Percentiles rank a stretch among this genome's conserved stretches.
Conservation (phyloP, 306 rosid genomes). For the Cucurbita moschata region DNA sequence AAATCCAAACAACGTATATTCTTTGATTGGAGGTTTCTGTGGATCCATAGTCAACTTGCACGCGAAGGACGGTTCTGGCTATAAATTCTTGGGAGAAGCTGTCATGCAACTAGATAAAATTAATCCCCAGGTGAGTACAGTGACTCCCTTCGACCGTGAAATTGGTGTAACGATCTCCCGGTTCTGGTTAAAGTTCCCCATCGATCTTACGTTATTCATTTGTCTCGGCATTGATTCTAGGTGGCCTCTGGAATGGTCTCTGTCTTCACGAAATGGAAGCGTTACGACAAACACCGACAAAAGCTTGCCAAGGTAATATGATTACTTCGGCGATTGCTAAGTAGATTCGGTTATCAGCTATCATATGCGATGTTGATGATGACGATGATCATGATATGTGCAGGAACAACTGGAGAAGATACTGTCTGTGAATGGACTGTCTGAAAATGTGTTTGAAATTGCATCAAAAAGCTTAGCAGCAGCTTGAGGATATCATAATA, state of each 20-base stretch:
- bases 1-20: slow-evolving; percentile 95
- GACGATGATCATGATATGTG: neutral
- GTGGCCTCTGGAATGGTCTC: slow-evolving; percentile 98
- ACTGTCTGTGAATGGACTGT: slow-evolving; percentile 66
- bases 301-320: slow-evolving; percentile 58
- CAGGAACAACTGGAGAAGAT: slow-evolving; percentile 96
- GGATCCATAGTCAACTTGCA: slow-evolving; percentile 85
- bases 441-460: slow-evolving; percentile 88
- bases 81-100: slow-evolving; percentile 71
- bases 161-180: neutral
- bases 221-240: slow-evolving; percentile 16
- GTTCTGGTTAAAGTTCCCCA: neutral
- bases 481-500: slow-evolving; percentile 16
- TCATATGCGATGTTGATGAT: neutral
- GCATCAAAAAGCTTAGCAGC: slow-evolving; percentile 93
- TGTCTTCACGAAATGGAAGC: slow-evolving; percentile 91
- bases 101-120: slow-evolving; percentile 70
- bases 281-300: slow-evolving; percentile 75
- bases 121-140: slow-evolving; percentile 68
- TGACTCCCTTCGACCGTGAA: neutral
- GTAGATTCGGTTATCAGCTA: neutral
- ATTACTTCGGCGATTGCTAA: neutral
- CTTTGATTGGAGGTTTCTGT: slow-evolving; percentile 88
- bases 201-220: neutral
- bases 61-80: slow-evolving; percentile 92